Percentiles rank a stretch among this genome's conserved stretches.
These are phyloP conservation scores for Pseudocercospora ulei DNA, from an alignment of 2,329 filamentous ascomycete genomes.

Conservation along the genomic window DNA sequence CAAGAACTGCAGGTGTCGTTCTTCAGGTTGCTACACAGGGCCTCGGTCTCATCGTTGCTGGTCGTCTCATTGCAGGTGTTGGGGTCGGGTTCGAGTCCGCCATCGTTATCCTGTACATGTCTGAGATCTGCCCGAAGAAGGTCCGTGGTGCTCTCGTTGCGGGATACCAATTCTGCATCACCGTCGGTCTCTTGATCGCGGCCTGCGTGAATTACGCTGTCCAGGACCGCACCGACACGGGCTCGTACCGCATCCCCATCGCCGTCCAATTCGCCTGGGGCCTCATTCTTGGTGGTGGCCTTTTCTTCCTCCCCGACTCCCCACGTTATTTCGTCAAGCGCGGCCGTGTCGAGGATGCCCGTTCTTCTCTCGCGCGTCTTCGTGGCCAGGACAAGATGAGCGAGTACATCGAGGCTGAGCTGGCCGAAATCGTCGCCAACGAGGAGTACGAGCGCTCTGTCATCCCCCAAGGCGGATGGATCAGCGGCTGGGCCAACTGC, in stretches of 20 bases:
- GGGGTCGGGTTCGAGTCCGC: slow-evolving; percentile 74
- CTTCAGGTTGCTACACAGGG: slow-evolving; percentile 54
- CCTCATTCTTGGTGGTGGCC: slow-evolving; percentile 60
- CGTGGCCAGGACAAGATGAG: slow-evolving; percentile 65
- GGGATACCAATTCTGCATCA: slow-evolving; percentile 76
- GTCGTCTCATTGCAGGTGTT: slow-evolving; percentile 64
- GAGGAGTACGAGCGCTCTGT: slow-evolving; percentile 69
- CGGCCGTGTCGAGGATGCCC: slow-evolving; percentile 57
- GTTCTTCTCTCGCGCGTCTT: slow-evolving; percentile 53
- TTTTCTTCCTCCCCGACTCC: slow-evolving; percentile 71
- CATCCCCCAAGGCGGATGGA: slow-evolving; percentile 56
- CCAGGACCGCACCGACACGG: slow-evolving; percentile 51
- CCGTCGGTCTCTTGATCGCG: slow-evolving; percentile 58
- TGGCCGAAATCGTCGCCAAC: slow-evolving; percentile 81
- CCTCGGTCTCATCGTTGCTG: slow-evolving; percentile 57
- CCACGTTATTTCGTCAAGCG: slow-evolving; percentile 79
- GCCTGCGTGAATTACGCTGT: slow-evolving; percentile 65
- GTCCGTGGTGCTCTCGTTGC: slow-evolving; percentile 71
- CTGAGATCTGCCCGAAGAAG: slow-evolving; percentile 51
- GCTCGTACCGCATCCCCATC: slow-evolving; percentile 72
- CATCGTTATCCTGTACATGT: slow-evolving; percentile 79
- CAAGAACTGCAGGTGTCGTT: slow-evolving; percentile 39
- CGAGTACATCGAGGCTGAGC: slow-evolving; percentile 65
- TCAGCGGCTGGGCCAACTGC: slow-evolving; percentile 58
- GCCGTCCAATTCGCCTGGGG: slow-evolving; percentile 71